Evolutionary conservation across 225 moss, liverwort and hornwort genomes (phyloP), one percentile per base, ranked within the genome.

Genomic region (Climacium dendroides): DNA sequence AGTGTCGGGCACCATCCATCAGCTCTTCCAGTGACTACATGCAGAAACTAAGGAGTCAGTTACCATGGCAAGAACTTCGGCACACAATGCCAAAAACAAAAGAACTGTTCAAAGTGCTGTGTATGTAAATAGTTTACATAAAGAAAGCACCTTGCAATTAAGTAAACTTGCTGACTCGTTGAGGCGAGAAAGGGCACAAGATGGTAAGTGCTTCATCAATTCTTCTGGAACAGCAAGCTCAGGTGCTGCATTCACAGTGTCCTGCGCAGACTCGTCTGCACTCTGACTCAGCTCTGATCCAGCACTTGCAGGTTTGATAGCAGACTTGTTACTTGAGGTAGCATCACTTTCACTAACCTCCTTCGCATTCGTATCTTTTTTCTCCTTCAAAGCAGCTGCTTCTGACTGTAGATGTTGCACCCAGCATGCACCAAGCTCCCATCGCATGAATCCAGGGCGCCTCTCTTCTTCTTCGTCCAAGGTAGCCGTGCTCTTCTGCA

Each of bases 361-460:
- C 82, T 89, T 92, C 19, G 79, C 59, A 76, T 41, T 89, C 19
- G 85, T 81, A 54, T 93, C 90, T 28, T 87, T 89, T 53, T 92
- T 92, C 82, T 95, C 95, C 86, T 93, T 93, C 72, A 77, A 58
- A 60, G 87, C 60, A 79, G 90, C 95, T 63, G 90, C 95, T 79
- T 95, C 92, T 24, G 93, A 88, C 72, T 95, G 95, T 11, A 90
- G 57, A 66, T 95, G 95, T 86, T 95, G 95, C 53, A 95, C 91
- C 95, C 95, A 95, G 72, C 95, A 95, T 47, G 95, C 95, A 71
- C 95, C 95, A 30, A 95, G 95, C 90, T 95, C 95, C 95, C 95
- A 95, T 58, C 95, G 92, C 88, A 95, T 88, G 63, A 80, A 87
- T 59, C 79, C 78, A 80, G 89, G 83, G 39, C 54, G 55, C 64